Evolutionary conservation across 176 grass and related monocot species (phyloP).

Genomic region (Cymbopogon citratus): DNA sequence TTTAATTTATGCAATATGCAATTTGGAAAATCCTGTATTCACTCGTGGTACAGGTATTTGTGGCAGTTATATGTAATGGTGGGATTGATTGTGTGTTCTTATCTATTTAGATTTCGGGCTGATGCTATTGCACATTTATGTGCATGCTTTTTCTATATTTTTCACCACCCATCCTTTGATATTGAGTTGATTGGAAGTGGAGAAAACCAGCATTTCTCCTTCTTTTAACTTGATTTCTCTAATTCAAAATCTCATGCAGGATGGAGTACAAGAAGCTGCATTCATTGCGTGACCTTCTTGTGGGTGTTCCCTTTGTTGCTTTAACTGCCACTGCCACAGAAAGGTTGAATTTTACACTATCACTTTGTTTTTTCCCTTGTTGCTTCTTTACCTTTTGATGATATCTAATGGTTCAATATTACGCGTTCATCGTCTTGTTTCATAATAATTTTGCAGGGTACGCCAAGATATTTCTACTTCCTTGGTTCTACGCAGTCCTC

Average conservation of each 20-base stretch:
- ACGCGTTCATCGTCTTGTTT: conserved; percentile 5
- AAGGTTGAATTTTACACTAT: conserved; percentile 43
- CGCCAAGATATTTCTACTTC: conserved; percentile 75
- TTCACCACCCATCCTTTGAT: not conserved
- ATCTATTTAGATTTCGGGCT: not conserved
- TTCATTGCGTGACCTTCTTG: conserved; percentile 57
- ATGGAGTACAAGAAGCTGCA: conserved; percentile 82
- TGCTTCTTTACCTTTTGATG: not conserved
- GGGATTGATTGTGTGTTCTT: not conserved
- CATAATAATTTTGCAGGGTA: conserved; percentile 47
- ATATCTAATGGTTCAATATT: conserved; percentile 9
- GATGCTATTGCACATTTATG: not conserved
- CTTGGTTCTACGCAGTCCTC: conserved; percentile 54
- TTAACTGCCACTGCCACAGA: conserved; percentile 90
- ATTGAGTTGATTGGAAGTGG: not conserved
- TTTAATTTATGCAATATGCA: too few relatives aligned
- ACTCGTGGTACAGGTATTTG: not conserved
- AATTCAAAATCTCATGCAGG: conserved; percentile 41
- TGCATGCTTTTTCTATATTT: not conserved
- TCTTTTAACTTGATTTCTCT: not conserved
- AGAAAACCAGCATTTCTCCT: not conserved
- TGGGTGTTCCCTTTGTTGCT: conserved; percentile 80
- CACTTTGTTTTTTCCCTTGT: not conserved
- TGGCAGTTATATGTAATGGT: not conserved
- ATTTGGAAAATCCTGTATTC: conserved; percentile 2